Evolutionary conservation across 345 rosid species (phyloP).

Genomic region (Melastoma malabathricum): DNA sequence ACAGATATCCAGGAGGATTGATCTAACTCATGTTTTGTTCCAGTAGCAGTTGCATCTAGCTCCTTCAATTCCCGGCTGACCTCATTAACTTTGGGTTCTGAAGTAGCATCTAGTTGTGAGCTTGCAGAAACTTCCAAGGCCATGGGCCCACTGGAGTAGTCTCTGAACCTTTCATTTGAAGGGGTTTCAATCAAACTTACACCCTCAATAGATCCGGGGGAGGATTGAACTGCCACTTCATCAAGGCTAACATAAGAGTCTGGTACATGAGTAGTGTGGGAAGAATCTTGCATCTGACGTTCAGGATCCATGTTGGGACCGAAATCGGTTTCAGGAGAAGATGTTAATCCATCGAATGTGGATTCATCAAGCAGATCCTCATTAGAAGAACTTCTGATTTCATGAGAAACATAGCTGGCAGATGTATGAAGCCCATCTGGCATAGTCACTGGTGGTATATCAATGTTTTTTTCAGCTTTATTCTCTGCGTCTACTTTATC

Average conservation of each 20-base stretch:
- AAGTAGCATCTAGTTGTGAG: slow-evolving; percentile 22
- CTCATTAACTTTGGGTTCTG: slow-evolving; percentile 17
- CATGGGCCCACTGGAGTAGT: slow-evolving; percentile 16
- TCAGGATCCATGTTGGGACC: slow-evolving; percentile 22
- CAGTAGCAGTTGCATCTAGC: slow-evolving; percentile 12
- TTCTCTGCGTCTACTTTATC: slow-evolving; percentile 17
- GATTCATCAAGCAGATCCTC: slow-evolving; percentile 22
- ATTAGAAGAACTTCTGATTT: slow-evolving; percentile 12
- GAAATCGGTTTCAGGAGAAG: slow-evolving; percentile 22
- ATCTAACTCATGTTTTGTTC: slow-evolving; percentile 23
- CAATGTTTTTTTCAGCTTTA: slow-evolving; percentile 13
- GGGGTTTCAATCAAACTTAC: no score
- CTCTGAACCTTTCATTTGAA: no score
- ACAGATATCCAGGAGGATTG: slow-evolving; percentile 15
- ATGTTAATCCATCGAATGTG: slow-evolving; percentile 13
- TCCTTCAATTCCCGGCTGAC: slow-evolving; percentile 17
- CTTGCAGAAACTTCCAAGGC: slow-evolving; percentile 15
- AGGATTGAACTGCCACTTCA: slow-evolving; percentile 10
- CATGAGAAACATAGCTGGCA: slow-evolving; percentile 11
- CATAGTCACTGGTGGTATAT: background rate
- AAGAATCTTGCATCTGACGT: slow-evolving; percentile 16
- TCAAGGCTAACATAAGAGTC: slow-evolving; percentile 18
- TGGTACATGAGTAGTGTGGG: slow-evolving; percentile 15
- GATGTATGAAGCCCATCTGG: slow-evolving; percentile 10
- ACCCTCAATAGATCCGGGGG: slow-evolving; percentile 21